These are phyloP conservation scores for Blastobotrys elegans DNA, from an alignment of 1,139 yeast species.

Conservation along the genomic window DNA sequence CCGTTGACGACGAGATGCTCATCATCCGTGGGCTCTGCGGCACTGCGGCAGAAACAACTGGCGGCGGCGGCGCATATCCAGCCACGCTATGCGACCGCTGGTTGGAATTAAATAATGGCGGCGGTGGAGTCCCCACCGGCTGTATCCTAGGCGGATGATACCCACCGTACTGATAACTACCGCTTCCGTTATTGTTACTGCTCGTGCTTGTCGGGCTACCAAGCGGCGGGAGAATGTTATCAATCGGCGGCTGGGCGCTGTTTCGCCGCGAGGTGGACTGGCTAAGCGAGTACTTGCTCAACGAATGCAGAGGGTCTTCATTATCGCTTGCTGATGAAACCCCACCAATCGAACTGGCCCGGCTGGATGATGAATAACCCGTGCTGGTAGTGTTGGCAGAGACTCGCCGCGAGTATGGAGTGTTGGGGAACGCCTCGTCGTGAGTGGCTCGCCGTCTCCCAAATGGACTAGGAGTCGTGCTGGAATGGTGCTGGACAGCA, in stretches of 20 bases:
- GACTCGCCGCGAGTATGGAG: conserved; percentile 24
- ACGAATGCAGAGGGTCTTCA: conserved; percentile 31
- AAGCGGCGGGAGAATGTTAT: conserved; percentile 15
- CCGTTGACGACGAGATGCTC: conserved; percentile 7
- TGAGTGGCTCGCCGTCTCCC: conserved; percentile 6
- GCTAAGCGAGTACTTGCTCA: conserved; percentile 29
- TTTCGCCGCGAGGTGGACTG: conserved; percentile 28
- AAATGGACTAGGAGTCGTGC: background rate
- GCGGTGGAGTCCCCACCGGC: conserved; percentile 3
- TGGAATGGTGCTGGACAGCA: background rate
- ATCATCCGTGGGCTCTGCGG: background rate
- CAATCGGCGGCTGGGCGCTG: conserved; percentile 21
- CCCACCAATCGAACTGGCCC: conserved; percentile 28
- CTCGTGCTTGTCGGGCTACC: conserved; percentile 7
- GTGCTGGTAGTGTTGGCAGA: conserved; percentile 18
- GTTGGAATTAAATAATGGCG: background rate
- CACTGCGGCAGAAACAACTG: conserved; percentile 15
- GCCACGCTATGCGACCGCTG: conserved; percentile 17
- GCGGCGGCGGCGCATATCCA: conserved; percentile 13
- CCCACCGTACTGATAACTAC: background rate
- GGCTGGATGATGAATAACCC: conserved; percentile 20
- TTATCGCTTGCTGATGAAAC: conserved; percentile 29
- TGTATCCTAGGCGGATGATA: background rate
- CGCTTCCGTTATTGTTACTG: background rate
- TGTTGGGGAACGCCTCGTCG: conserved; percentile 16